Conservation (phyloP, 2,329 filamentous ascomycete species). For the Xylariaceae sp. region DNA sequence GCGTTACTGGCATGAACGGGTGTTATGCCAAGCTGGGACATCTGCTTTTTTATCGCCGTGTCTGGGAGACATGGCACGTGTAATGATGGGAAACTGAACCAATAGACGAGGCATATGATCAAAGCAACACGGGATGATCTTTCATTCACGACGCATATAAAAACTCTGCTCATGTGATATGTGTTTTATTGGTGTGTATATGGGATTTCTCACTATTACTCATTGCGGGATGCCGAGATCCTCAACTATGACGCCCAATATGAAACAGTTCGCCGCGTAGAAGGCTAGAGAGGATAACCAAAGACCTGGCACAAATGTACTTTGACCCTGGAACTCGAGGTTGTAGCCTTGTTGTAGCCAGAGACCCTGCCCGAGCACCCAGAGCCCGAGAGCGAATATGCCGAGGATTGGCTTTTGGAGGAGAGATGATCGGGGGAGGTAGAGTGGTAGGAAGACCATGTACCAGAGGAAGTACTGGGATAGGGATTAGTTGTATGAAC, state of each 20-base stretch:
- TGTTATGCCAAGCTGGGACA: no score
- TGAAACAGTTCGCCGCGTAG: slow-evolving; percentile 84
- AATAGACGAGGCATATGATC: no score
- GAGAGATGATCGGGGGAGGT: slow-evolving; percentile 78
- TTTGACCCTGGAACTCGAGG: slow-evolving; percentile 76
- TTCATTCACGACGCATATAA: no score
- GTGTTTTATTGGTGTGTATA: no score
- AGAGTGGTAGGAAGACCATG: slow-evolving; percentile 86
- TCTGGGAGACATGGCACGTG: no score
- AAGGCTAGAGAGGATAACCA: slow-evolving; percentile 75
- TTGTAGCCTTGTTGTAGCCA: slow-evolving; percentile 76
- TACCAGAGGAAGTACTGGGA: slow-evolving; percentile 96
- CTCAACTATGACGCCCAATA: slow-evolving; percentile 73
- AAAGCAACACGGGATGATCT: no score
- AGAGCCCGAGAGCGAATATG: slow-evolving; percentile 62
- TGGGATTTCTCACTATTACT: background rate
- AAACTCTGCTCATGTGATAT: no score
- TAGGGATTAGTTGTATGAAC: slow-evolving; percentile 12
- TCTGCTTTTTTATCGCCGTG: no score
- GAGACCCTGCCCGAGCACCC: slow-evolving; percentile 71
- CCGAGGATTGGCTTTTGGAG: slow-evolving; percentile 61
- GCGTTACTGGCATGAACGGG: no score
- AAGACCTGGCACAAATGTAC: slow-evolving; percentile 81
- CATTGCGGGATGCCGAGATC: slow-evolving; percentile 48
- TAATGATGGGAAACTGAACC: no score